Base-by-base conservation (phyloP, 2,329 filamentous ascomycete species). In the Fusarium nodosum region DNA sequence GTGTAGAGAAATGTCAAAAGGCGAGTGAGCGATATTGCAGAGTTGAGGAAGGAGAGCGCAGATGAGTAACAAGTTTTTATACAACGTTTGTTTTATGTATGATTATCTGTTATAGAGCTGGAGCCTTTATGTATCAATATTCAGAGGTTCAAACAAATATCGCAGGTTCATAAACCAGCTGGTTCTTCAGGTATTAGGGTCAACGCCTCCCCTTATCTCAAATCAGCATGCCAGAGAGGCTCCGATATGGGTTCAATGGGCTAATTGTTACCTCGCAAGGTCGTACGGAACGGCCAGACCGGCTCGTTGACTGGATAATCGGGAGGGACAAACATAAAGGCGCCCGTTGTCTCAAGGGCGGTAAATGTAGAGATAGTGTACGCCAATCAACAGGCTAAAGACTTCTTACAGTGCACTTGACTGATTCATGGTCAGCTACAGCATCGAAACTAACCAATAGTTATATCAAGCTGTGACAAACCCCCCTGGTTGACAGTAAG, bases 51-150 rank as follows among this genome's bases (percentile, higher is more conserved):
- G 47, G 54, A 47, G 46, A 39, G 45, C n/a, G 42, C 36, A 66
- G 26, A 33, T 26, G 24, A 64, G 60, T 34, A 46, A 45, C 42
- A 56, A 26, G 30, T 34, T 56, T 51, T 41, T 33, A 26, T 53
- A 53, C 30, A 34, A 55, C 8, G 50, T 56, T 55, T 60, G 31
- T 20, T 50, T 56, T 47, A 68, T 64, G 67, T 69, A 71, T 52
- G 50, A 69, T 39, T 54, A 61, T 45, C 24, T n/a, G 66, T 41
- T 45, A 63, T 71, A 66, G 59, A 70, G 59, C 44, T 48, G 36
- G 54, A 55, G 38, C 36, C 44, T 56, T 70, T 60, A 42, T 64
- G 67, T 69, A 66, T 51, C 53, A 70, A 64, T 52, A 56, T 57
- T 34, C 41, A 60, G 44, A 46, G 7, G 31, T 55, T 45, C 28